Evolutionary conservation across 768 basidiomycete species (phyloP).

Genomic region (Suillus americanus): DNA sequence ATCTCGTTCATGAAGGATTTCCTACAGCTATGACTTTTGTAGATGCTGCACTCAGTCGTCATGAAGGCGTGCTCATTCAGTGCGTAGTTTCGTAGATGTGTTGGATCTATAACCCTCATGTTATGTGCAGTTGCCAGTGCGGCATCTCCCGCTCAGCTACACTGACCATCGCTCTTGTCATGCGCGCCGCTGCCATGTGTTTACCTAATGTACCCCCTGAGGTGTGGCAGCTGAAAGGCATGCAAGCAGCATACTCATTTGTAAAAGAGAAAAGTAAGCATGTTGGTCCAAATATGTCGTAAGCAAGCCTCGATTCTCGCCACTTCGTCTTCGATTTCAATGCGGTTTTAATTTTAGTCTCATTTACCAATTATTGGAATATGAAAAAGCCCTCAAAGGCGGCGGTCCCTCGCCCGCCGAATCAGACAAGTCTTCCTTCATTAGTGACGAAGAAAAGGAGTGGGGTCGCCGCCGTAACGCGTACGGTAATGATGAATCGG

Average conservation of each 20-base stretch:
- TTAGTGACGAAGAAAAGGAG: slow-evolving; percentile 72
- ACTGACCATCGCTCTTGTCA: slow-evolving; percentile 86
- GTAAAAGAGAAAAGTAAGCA: slow-evolving; percentile 88
- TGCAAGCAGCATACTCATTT: slow-evolving; percentile 88
- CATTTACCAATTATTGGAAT: slow-evolving; percentile 92
- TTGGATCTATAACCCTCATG: slow-evolving; percentile 15
- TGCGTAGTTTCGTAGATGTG: slow-evolving; percentile 42
- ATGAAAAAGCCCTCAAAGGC: slow-evolving; percentile 71
- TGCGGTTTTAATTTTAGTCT: slow-evolving; percentile 48
- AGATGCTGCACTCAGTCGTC: slow-evolving; percentile 71
- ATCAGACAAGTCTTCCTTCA: slow-evolving; percentile 54
- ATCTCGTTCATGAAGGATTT: slow-evolving; percentile 80
- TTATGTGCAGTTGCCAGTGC: slow-evolving; percentile 77
- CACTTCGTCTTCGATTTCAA: slow-evolving; percentile 22
- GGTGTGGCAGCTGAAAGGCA: slow-evolving; percentile 78
- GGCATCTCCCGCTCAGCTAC: slow-evolving; percentile 92
- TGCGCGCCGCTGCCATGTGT: slow-evolving; percentile 81
- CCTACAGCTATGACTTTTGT: slow-evolving; percentile 78
- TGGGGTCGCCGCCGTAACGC: slow-evolving; percentile 70
- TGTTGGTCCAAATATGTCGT: slow-evolving; percentile 95
- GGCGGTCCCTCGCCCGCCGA: slow-evolving; percentile 46
- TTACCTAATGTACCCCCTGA: slow-evolving; percentile 68
- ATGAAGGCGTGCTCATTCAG: slow-evolving; percentile 84
- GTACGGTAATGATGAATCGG: slow-evolving; percentile 42
- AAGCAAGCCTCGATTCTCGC: slow-evolving; percentile 38